Base-by-base conservation (phyloP, 768 basidiomycete genomes). In the Boletus tylopilopsis region DNA sequence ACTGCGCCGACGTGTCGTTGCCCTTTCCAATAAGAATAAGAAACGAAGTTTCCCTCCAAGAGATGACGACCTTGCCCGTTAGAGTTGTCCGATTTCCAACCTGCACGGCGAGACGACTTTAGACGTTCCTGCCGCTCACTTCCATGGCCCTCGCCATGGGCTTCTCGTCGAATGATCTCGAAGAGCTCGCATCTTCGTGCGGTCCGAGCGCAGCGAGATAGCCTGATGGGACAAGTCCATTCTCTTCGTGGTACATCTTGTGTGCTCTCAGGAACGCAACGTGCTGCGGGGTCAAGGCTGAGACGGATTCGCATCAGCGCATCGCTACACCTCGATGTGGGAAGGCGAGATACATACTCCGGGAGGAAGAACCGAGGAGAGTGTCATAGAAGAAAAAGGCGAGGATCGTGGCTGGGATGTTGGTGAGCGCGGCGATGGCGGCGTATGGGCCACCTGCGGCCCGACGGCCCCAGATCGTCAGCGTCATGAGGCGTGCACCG, bases 351-450 rank as follows among this genome's bases (percentile, higher is more conserved):
- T 7, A 65, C 76, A 50, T 57, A 82, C 82, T 80, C 64, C 83
- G 68, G 53, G 78, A 76, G 11, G 79, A 79, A 60, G 85, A 84
- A 21, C 70, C 63, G 22, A 87, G 67, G 62, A 86, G 73, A 9
- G 76, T 50, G 53, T 84, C 80, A 46, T 86, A 84, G 23, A 84
- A 49, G 44, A 72, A 50, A 22, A 72, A 76, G 15, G 74, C 81
- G 41, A 83, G 64, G 24, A 84, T 44, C 13, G 76, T 86, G 3
- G 82, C 81, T 4, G 81, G 82, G 56, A 86, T 81, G 55, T 83
- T 86, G 5, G 80, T 79, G 27, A 86, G 73, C 2, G 85, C 80
- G 2, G 84, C 61, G 42, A 86, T 76, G 10, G 82, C 85, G 2
- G 80, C 76, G 58, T 85, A 87, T 6, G 60, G 54, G 16, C 76